These are phyloP conservation scores for Hanseniaspora gamundiae DNA, from an alignment of 1,139 yeast species.

Conservation along the genomic window DNA sequence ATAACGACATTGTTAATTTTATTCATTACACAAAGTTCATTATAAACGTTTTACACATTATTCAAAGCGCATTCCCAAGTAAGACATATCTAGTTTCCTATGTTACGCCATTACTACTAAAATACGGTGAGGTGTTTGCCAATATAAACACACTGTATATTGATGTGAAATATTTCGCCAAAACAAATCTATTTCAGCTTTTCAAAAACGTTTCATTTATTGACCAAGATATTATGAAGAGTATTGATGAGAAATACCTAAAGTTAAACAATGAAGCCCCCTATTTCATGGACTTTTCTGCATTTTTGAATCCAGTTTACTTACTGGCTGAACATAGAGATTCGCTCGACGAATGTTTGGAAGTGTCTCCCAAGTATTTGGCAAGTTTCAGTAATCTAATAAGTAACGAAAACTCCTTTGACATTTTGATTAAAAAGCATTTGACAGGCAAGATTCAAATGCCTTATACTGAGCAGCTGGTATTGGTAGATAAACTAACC, in stretches of 20 bases:
- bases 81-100: conserved; percentile 11
- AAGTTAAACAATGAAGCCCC: conserved; percentile 13
- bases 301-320: conserved; percentile 24
- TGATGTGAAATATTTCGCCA: conserved; percentile 21
- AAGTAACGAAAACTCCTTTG: conserved; percentile 14
- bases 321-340: conserved; percentile 15
- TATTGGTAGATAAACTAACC: conserved; percentile 20
- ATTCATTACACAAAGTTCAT: conserved; percentile 23
- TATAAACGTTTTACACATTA: conserved; percentile 13
- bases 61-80: conserved; percentile 7
- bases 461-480: conserved; percentile 28
- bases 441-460: conserved; percentile 17
- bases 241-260: conserved; percentile 19
- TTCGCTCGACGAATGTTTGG: conserved; percentile 12
- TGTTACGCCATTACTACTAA: conserved; percentile 10
- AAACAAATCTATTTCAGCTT: conserved; percentile 19
- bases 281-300: conserved; percentile 16
- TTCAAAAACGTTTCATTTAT: conserved; percentile 22
- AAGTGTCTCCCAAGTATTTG: conserved; percentile 17
- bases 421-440: conserved; percentile 15
- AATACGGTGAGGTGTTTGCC: conserved; percentile 18
- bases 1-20: conserved; percentile 15
- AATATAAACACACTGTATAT: conserved; percentile 11
- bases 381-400: conserved; percentile 22
- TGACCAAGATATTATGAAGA: conserved; percentile 11